Evolutionary conservation across 805 yeast species (phyloP).

Genomic region (Kodamaea neixiangensis): DNA sequence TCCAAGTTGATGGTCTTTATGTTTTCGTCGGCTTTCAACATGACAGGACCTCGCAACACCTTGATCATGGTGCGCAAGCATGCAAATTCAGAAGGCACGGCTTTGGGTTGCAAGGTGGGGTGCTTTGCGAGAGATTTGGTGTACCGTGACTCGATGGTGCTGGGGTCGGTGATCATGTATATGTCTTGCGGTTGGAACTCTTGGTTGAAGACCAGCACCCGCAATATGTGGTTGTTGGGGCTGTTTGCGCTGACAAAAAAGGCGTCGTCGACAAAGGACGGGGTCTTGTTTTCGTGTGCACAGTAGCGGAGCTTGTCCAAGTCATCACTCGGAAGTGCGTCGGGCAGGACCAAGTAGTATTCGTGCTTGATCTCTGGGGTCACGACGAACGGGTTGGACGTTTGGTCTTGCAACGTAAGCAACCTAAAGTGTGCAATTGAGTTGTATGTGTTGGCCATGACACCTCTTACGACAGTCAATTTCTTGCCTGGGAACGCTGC

Average conservation of each 20-base stretch:
- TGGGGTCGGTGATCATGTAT: constrained; percentile 44
- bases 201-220: constrained; percentile 54
- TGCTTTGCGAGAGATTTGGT: constrained; percentile 20
- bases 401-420: constrained; percentile 24
- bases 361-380: constrained; percentile 31
- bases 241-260: constrained; percentile 30
- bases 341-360: constrained; percentile 32
- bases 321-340: constrained; percentile 31
- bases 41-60: constrained; percentile 68
- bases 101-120: constrained; percentile 28
- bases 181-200: constrained; percentile 53
- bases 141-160: constrained; percentile 41
- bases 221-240: constrained; percentile 35
- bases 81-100: constrained; percentile 53
- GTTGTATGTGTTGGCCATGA: constrained; percentile 21
- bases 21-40: constrained; percentile 43
- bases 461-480: constrained; percentile 31
- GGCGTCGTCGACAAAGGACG: constrained; percentile 33
- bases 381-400: constrained; percentile 18
- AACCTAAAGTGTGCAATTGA: constrained; percentile 32
- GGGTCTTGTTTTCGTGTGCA: constrained; percentile 7
- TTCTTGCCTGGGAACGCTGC: constrained; percentile 20
- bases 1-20: constrained; percentile 55
- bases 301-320: constrained; percentile 17
- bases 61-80: constrained; percentile 64